phyloP scores from a whole-genome alignment of 768 basidiomycete genomes.

The Mycena polygramma region DNA sequence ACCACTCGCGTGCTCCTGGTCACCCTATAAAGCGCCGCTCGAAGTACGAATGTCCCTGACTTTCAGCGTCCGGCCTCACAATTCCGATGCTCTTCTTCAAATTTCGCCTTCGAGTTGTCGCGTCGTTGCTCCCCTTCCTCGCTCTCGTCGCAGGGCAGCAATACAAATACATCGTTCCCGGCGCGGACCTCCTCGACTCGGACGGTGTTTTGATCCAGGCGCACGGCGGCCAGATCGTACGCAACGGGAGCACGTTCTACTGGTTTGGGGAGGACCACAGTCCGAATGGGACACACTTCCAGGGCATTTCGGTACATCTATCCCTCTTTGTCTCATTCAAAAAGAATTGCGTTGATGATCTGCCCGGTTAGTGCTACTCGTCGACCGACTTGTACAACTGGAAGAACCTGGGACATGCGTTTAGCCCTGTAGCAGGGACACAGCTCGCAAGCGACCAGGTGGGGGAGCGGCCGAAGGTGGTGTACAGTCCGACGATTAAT shows the following conservation, averaged over 20 bases:
- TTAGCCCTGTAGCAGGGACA: constrained; percentile 25
- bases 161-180: constrained; percentile 31
- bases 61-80: constrained; percentile 14
- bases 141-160: constrained; percentile 28
- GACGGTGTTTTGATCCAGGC: constrained; percentile 30
- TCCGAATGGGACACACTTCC: constrained; percentile 23
- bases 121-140: constrained; percentile 23
- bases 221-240: constrained; percentile 29
- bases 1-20: constrained; percentile 22
- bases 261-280: constrained; percentile 31
- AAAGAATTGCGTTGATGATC: constrained; percentile 17
- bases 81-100: constrained; percentile 25
- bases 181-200: constrained; percentile 28
- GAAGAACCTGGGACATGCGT: constrained; percentile 31
- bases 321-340: constrained; percentile 2
- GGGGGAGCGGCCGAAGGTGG: constrained; percentile 31
- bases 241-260: constrained; percentile 27
- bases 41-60: background rate
- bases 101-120: constrained; percentile 20
- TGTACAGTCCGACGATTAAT: constrained; percentile 28
- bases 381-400: constrained; percentile 32
- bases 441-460: constrained; percentile 32
- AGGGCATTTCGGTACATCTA: constrained; percentile 25
- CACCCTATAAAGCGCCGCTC: constrained; percentile 23
- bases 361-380: constrained; percentile 28